phyloP scores from a whole-genome alignment of 2,329 filamentous ascomycete genomes.

The Cryphonectria naterciae region DNA sequence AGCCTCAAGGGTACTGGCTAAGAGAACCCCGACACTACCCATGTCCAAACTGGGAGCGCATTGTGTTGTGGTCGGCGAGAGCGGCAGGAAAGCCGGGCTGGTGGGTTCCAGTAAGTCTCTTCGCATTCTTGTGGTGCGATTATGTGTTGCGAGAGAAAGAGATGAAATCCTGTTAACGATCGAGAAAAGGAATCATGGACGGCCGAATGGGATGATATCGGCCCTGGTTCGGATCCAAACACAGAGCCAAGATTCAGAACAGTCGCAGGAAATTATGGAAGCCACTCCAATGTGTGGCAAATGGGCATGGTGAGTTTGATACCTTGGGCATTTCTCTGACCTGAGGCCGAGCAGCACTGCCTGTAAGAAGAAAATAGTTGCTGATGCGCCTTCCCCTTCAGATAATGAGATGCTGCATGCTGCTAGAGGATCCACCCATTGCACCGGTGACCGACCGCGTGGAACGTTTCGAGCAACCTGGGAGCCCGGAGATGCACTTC shows the following conservation, averaged over 20 bases:
- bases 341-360: background rate
- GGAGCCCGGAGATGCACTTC: background rate
- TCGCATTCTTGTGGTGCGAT: background rate
- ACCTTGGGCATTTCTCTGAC: background rate
- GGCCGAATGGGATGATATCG: slow-evolving; percentile 10
- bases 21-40: background rate
- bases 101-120: background rate
- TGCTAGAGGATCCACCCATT: background rate
- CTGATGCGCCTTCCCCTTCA: background rate
- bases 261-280: background rate
- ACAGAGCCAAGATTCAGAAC: background rate
- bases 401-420: slow-evolving; percentile 19
- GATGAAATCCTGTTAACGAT: too few relatives aligned
- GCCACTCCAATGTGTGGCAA: slow-evolving; percentile 19
- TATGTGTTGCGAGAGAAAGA: background rate
- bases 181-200: slow-evolving; percentile 13
- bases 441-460: slow-evolving; percentile 1
- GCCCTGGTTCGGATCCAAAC: background rate
- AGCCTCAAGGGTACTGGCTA: background rate
- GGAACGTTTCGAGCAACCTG: background rate
- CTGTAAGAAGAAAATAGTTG: background rate
- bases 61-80: background rate
- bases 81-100: background rate
- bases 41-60: background rate
- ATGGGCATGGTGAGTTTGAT: slow-evolving; percentile 15